Base-by-base conservation (phyloP, 2,329 filamentous ascomycete genomes). In the Colletotrichum simmondsii region DNA sequence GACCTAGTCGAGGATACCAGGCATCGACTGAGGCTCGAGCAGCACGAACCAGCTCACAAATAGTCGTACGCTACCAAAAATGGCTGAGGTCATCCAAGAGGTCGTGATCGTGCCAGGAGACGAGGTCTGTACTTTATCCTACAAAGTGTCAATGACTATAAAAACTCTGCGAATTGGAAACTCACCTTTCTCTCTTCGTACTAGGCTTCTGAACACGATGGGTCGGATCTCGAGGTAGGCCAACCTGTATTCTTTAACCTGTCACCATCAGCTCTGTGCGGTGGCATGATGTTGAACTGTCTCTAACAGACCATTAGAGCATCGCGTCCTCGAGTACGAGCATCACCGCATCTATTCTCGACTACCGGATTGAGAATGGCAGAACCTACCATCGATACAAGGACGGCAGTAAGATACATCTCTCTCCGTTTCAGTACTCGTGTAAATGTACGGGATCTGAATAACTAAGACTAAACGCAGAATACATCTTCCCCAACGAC, bases 311-410 rank as follows among this genome's bases (percentile, higher is more conserved):
- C 12, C 2, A 26, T 12, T 7, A 69, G 67, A 69, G 60, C 60
- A 28, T 42, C 10, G 53, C 37, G 2, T 59, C 59, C 8, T 80
- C 79, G 32, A 78, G 78, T 0, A 78, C 76, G 0, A 82, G 80
- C 10, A 74, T 82, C 19, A 74, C 75, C 14, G 82, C 81, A 0
- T 84, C 82, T 59, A 82, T 73, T 14, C 58, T 61, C 2, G 30
- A 66, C 28, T 73, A 73, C 7, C 56, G 62, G 2, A 16, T 58
- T 4, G 67, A 73, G 58, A 73, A 73, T 42, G 67, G 71, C 19
- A 49, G 71, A 14, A 73, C 71, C 4, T 73, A 71, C 14, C 65
- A 66, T 58, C 74, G 80, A 2, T 83, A 57, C 49, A 64, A 70
- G 35, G 71, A 66, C 16, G 71, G 71, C 8, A 73, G 71, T 66